Evolutionary conservation across 164 flowering plant genomes (phyloP).

Genomic region (Annona squamosa): DNA sequence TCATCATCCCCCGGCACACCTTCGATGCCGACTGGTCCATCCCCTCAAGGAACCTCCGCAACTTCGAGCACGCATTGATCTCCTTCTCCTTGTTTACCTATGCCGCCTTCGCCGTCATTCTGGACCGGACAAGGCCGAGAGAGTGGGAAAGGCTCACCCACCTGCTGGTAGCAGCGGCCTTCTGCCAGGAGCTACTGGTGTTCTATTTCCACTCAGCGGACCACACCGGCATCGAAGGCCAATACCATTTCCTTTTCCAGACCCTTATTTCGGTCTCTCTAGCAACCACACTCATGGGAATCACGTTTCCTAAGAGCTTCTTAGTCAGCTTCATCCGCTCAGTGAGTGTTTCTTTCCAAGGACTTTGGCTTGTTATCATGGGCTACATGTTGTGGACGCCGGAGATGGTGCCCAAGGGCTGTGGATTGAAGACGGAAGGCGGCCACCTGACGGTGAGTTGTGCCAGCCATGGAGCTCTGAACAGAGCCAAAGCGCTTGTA

Average conservation of each 20-base stretch:
- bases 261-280: constrained; percentile 31
- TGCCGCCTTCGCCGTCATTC: constrained; percentile 22
- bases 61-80: constrained; percentile 36
- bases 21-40: constrained; percentile 30
- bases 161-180: constrained; percentile 50
- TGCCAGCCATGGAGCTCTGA: constrained; percentile 31
- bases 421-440: constrained; percentile 45
- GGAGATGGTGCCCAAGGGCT: constrained; percentile 48
- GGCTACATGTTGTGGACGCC: constrained; percentile 86
- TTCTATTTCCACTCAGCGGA: constrained; percentile 58
- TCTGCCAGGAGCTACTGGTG: constrained; percentile 59
- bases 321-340: constrained; percentile 63
- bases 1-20: constrained; percentile 30
- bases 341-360: constrained; percentile 55
- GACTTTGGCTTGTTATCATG: constrained; percentile 63
- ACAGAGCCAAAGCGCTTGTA: constrained; percentile 56
- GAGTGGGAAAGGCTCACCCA: constrained; percentile 31
- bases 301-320: constrained; percentile 43
- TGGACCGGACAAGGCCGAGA: constrained; percentile 23
- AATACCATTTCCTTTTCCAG: constrained; percentile 48
- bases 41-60: constrained; percentile 33
- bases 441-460: constrained; percentile 57
- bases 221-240: constrained; percentile 52
- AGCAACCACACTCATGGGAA: constrained; percentile 52
- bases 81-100: constrained; percentile 26